These are phyloP conservation scores for Nephromyces sp. DNA, from an alignment of 169 alveolate genomes.

Conservation along the genomic window DNA sequence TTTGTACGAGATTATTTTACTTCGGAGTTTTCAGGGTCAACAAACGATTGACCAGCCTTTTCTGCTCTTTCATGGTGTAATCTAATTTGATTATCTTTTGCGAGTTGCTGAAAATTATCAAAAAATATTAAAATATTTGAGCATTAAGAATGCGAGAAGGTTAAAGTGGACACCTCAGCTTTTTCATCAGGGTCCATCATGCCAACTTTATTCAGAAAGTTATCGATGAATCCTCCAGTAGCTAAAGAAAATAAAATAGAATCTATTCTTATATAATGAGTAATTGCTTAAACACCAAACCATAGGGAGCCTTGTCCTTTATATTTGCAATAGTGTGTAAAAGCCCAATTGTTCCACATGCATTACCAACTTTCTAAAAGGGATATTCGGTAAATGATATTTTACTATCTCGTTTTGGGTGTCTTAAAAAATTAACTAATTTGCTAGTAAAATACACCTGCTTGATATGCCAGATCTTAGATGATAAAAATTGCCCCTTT, in stretches of 20 bases:
- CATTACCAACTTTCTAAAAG: constrained; percentile 49
- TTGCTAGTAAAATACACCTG: too few species aligned
- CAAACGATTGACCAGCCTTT: constrained; percentile 32
- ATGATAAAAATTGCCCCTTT: constrained; percentile 16
- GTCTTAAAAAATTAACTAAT: too few species aligned
- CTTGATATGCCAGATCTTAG: constrained; percentile 47
- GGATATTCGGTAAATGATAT: neutral
- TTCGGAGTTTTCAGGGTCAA: constrained; percentile 13
- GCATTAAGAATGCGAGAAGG: neutral
- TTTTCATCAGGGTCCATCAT: constrained; percentile 40
- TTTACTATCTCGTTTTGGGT: too few species aligned
- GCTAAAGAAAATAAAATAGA: constrained; percentile 2
- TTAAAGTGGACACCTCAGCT: neutral
- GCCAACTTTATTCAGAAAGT: constrained; percentile 14
- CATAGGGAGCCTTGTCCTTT: constrained; percentile 9
- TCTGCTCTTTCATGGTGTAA: constrained; percentile 45
- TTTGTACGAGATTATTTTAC: neutral
- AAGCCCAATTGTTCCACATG: constrained; percentile 66
- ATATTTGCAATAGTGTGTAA: constrained; percentile 47
- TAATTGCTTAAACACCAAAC: neutral
- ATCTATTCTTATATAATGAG: constrained; percentile 1
- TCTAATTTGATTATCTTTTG: constrained; percentile 25
- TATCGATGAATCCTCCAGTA: constrained; percentile 9
- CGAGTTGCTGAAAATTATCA: neutral
- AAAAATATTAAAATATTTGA: neutral